Conservation (phyloP, 2,329 filamentous ascomycete genomes). For the Hortaea werneckii region DNA sequence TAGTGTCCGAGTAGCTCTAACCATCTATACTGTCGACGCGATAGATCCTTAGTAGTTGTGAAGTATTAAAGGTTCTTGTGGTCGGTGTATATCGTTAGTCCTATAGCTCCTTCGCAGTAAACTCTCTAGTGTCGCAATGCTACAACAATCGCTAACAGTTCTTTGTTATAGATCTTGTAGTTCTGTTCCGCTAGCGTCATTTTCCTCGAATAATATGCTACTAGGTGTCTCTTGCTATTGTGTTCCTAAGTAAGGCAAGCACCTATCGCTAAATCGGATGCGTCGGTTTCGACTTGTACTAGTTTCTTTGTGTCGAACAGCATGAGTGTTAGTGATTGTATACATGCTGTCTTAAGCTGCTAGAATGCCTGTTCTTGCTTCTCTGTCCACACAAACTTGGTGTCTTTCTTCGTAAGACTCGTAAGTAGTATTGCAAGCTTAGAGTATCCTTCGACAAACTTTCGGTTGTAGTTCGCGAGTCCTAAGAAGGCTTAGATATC, state of each 20-base stretch:
- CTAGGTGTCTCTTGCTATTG: neutral
- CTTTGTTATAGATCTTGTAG: conserved; percentile 10
- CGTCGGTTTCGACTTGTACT: conserved; percentile 1
- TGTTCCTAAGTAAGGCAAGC: neutral
- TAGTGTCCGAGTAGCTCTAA: neutral
- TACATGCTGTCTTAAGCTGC: conserved; percentile 3
- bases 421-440: conserved; percentile 4
- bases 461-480: conserved; percentile 7
- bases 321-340: neutral
- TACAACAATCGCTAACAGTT: conserved; percentile 8
- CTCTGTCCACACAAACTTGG: conserved; percentile 3
- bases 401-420: conserved; percentile 5
- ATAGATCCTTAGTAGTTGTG: conserved; percentile 9
- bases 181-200: conserved; percentile 2
- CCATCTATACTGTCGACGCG: conserved; percentile 4
- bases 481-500: conserved; percentile 10
- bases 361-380: conserved; percentile 1
- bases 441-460: conserved; percentile 8
- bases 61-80: conserved; percentile 11
- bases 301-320: conserved; percentile 4
- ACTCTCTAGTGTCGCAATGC: conserved; percentile 8
- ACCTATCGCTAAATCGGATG: neutral
- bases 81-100: conserved; percentile 7
- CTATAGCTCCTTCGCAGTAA: conserved; percentile 9
- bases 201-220: neutral